Evolutionary conservation across 352 stramenopile genomes (phyloP).

Genomic region (Phytophthora pisi): DNA sequence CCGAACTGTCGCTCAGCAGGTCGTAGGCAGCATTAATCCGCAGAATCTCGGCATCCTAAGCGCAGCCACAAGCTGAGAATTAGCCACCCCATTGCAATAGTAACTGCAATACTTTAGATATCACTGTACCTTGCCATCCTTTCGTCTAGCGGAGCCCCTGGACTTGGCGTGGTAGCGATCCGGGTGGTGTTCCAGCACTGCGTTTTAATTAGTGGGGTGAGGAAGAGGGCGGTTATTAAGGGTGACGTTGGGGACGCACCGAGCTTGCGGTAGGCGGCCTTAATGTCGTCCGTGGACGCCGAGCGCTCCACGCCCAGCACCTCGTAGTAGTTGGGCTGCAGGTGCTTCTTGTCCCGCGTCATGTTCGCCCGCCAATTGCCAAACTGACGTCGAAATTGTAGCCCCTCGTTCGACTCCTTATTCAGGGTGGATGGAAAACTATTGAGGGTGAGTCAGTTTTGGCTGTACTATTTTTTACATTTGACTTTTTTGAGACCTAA

Average conservation of each 20-base stretch:
- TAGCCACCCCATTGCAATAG: neutral
- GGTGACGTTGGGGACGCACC: slow-evolving; percentile 34
- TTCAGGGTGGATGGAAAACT: neutral
- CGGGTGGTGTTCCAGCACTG: slow-evolving; percentile 75
- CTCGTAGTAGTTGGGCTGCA: slow-evolving; percentile 60
- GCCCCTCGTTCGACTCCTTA: slow-evolving; percentile 9
- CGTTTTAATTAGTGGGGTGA: slow-evolving; percentile 1
- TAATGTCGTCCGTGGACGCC: slow-evolving; percentile 74
- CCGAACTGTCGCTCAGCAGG: slow-evolving; percentile 51
- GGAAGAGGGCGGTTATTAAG: neutral
- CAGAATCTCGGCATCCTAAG: slow-evolving; percentile 56
- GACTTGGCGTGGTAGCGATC: slow-evolving; percentile 57
- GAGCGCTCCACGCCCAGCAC: slow-evolving; percentile 68
- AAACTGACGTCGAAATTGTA: slow-evolving; percentile 1
- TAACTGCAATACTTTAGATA: neutral
- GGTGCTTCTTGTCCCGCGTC: slow-evolving; percentile 26
- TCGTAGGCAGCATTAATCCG: slow-evolving; percentile 82
- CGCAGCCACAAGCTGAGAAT: neutral
- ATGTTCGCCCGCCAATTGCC: slow-evolving; percentile 8
- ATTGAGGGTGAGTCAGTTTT: slow-evolving; percentile 22
- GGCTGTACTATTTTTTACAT: slow-evolving; percentile 38
- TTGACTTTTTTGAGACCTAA: slow-evolving; percentile 20
- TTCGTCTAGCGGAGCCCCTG: slow-evolving; percentile 26
- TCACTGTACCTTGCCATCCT: slow-evolving; percentile 38
- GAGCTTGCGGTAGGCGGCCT: slow-evolving; percentile 76